Base-by-base conservation (phyloP, 2,329 filamentous ascomycete genomes). In the Microcyclospora pomicola region DNA sequence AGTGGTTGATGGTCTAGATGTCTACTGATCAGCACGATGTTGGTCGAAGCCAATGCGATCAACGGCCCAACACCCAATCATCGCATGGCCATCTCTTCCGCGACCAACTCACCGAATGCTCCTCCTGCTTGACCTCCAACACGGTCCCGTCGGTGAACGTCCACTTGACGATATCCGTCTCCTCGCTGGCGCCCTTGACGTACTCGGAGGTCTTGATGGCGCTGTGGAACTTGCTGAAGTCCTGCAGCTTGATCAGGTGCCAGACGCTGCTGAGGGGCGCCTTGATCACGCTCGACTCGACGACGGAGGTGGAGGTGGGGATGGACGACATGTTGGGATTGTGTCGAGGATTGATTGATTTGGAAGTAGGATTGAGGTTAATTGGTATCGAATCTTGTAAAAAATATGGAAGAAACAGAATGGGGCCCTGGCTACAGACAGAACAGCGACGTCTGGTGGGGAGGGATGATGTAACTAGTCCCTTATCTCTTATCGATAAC, bases 121-220 rank as follows among this genome's bases (percentile, higher is more conserved):
- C 79, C 61, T 83, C 79, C 64, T 80, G 76, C 73, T 82, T 82
- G 48, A 83, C 74, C 58, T 82, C 77, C 14, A 80, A 62, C 39
- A 73, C 69, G 19, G 71, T 75, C 35, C 76, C 77, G 51, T 83
- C 79, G 58, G 76, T 75, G 67, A 82, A 83, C 14, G 68, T 72
- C 78, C 78, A 82, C 58, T 71, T 71, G 52, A 80, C 71, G 40
- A 82, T 62, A 50, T 82, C 77, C 33, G 77, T 74, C 60, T 82
- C 77, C 29, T 64, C 58, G 37, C 66, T 69, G 11, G 68, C 59
- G 36, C 73, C 75, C 65, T 79, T 77, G 59, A 77, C 73, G 50
- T 65, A 68, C 57, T 80, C 74, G 56, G 69, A 73, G 54, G 69
- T 45, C 46, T 69, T 64, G 33, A 83, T 68, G 45, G 72, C 70